Base-by-base conservation (phyloP, 441 rosid species). In the Eutrema salsugineum region DNA sequence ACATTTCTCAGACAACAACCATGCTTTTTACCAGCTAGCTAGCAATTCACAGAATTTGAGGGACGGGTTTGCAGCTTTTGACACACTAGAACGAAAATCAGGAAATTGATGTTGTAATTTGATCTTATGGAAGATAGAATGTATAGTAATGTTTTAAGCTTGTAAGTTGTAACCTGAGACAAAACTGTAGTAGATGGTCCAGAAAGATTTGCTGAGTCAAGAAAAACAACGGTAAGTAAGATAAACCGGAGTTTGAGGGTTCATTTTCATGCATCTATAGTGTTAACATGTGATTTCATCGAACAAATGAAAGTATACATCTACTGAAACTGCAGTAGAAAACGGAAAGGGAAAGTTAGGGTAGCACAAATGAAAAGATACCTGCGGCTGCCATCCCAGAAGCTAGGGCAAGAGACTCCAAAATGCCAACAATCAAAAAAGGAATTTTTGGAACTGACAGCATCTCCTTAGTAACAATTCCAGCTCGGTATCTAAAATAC, bases 341-440 rank as follows among this genome's bases (percentile, higher is more conserved):
- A 59, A 6, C 20, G 58, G 47, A 27, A 47, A 56, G 28, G 30
- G 54, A 48, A 59, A 19, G 8, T 0, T 4, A 58, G 48, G 17
- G 47, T 24, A 59, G 28, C 53, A 51, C 11, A 50, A 58, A 16
- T 43, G 54, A 32, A 55, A 35, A 72, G 15, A 69, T 77, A 91
- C 98, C 90, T 88, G 84, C 98, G 22, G 97, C 98, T 15, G 98
- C 97, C 98, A 94, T 94, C 63, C 98, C 97, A 50, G 98, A 78
- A 28, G 92, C 97, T 73, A 97, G 89, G 78, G 76, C 94, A 68
- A 91, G 86, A 71, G 97, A 94, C 84, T 94, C 98, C 85, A 94
- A 75, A 68, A 94, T 62, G 67, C 98, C 98, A 70, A 91, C 93
- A 66, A 81, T 76, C 63, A 90, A 33, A 73, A 78, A 94, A 39